Evolutionary conservation across 495 filamentous ascomycete genomes (phyloP).

Genomic region (Glonium stellatum): DNA sequence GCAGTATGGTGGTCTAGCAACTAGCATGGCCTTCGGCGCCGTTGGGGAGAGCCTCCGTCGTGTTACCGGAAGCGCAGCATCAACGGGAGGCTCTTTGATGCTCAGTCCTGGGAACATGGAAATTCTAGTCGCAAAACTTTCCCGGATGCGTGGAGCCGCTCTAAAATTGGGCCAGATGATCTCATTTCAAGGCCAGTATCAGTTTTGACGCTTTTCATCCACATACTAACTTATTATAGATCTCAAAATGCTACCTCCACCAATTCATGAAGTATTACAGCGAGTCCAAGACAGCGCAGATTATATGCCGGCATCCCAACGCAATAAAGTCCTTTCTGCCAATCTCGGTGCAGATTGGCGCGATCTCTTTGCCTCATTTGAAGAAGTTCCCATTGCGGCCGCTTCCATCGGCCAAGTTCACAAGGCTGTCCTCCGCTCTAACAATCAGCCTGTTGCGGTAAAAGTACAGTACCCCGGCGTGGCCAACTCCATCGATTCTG

Average conservation of each 20-base stretch:
- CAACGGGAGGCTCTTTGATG: conserved; percentile 64
- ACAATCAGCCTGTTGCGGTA: conserved; percentile 71
- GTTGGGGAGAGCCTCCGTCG: conserved; percentile 75
- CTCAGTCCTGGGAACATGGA: conserved; percentile 87
- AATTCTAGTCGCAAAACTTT: conserved; percentile 82
- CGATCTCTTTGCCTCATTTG: conserved; percentile 72
- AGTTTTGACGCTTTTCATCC: conserved; percentile 75
- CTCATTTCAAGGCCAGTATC: conserved; percentile 68
- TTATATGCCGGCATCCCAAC: conserved; percentile 93
- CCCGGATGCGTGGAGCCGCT: conserved; percentile 94
- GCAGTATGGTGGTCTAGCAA: conserved; percentile 89
- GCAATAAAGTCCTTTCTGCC: conserved; percentile 67
- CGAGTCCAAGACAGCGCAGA: conserved; percentile 95
- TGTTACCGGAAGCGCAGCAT: conserved; percentile 50
- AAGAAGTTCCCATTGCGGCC: conserved; percentile 87
- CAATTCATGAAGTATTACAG: conserved; percentile 79
- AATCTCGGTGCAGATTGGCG: conserved; percentile 86
- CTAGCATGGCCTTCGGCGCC: conserved; percentile 93
- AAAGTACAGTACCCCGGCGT: conserved; percentile 99
- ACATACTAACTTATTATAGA: conserved; percentile 42
- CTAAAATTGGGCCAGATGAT: conserved; percentile 98
- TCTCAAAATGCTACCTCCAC: conserved; percentile 84
- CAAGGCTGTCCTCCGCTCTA: conserved; percentile 70
- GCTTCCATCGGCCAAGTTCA: conserved; percentile 99
- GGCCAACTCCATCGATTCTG: conserved; percentile 87